A percentile compares a stretch with the other conserved stretches of the same genome.
Conservation (phyloP, 768 basidiomycete species). For the Termitomyces sp. region DNA sequence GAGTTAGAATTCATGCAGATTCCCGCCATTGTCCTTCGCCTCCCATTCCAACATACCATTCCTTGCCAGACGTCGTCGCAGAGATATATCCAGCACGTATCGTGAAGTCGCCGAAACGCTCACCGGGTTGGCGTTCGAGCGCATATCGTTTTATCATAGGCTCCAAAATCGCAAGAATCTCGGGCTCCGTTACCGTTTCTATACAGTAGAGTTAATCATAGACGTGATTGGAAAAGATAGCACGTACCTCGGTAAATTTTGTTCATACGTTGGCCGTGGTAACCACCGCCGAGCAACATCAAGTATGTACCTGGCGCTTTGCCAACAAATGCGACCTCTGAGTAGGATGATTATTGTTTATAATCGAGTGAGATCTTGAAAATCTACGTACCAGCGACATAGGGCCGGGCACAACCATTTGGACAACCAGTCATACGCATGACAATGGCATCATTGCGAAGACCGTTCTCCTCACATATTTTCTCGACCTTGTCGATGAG, state of each 20-base stretch:
- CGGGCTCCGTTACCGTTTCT: slow-evolving; percentile 87
- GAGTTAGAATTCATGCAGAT: slow-evolving; percentile 12
- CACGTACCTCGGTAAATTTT: slow-evolving; percentile 84
- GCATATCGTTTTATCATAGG: slow-evolving; percentile 97
- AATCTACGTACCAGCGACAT: slow-evolving; percentile 62
- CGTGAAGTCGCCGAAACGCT: slow-evolving; percentile 94
- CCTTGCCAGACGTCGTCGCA: slow-evolving; percentile 74
- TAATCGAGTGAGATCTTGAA: background rate
- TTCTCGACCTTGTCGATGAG: slow-evolving; percentile 93
- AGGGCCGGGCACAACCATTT: slow-evolving; percentile 91
- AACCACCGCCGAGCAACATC: slow-evolving; percentile 96
- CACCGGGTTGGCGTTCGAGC: slow-evolving; percentile 78
- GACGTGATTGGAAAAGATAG: background rate
- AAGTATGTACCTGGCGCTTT: slow-evolving; percentile 90
- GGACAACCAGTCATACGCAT: slow-evolving; percentile 99
- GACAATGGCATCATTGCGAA: slow-evolving; percentile 91
- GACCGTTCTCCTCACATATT: slow-evolving; percentile 89
- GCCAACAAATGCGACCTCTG: slow-evolving; percentile 94
- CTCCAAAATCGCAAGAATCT: slow-evolving; percentile 81
- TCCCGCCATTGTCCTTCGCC: slow-evolving; percentile 62
- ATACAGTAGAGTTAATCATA: background rate
- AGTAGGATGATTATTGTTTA: slow-evolving; percentile 2
- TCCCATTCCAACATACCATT: slow-evolving; percentile 84
- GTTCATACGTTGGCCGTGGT: slow-evolving; percentile 90
- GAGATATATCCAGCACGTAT: slow-evolving; percentile 90